Base-by-base conservation (phyloP, 108 stramenopile species). In the Mayamaea pseudoterrestris region DNA sequence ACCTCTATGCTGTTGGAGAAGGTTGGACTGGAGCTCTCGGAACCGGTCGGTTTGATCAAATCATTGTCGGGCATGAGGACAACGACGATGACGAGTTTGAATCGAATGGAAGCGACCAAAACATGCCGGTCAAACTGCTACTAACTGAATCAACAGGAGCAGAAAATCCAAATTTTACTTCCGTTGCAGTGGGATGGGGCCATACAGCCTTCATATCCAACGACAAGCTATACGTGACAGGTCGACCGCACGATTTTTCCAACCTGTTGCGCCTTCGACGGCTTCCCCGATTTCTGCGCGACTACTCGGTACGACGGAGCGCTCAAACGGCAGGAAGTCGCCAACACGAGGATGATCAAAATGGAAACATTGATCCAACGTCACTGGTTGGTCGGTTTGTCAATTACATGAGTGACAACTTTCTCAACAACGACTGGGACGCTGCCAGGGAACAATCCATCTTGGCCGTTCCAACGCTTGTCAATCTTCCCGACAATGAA, bases 181-280 rank as follows among this genome's bases (percentile, higher is more conserved):
- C 63, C 2, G 76, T 61, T 1, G 44, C 71, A 11, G 73, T 62
- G 2, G 87, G 87, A 27, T 89, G 87, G 87, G 87, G 87, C 2
- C 71, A 65, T 36, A 72, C 81, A 5, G 81, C 77, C 11, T 18
- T 89, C 16, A 16, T 79, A 18, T 47, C 75, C 27, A 42, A 41
- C 1, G 43, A 61, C 25, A 39, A 60, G 5, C 62, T 90, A 22
- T 42, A 70, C 18, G 35, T 80, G 30, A 58, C 66, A 21, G 88
- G 88, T 20, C 76, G 83, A 58, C 83, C 88, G n/a, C 80, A 85
- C 47, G 88, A 90, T 44, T 75, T 84, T 42, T 67, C 71, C 36
- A 65, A 63, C 6, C 41, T 90, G 28, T 44, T 90, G 57, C 57
- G 88, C 36, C 35, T 84, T 43, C 65, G 68, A 35, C 78, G 88